Conservation (phyloP, 225 moss, liverwort and hornwort species). For the Marchantia polymorpha region DNA sequence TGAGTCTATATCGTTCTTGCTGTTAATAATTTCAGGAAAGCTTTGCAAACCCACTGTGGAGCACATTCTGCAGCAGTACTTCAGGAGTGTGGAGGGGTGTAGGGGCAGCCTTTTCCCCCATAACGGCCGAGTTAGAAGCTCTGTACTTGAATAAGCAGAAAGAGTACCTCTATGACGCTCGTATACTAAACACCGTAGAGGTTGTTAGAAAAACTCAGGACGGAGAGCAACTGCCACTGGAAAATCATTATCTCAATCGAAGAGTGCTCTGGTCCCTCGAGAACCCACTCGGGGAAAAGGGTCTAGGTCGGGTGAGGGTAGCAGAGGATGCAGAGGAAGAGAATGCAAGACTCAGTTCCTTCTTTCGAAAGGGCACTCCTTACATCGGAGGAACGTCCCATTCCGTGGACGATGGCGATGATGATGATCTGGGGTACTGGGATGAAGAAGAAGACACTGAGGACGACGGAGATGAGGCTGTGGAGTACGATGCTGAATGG, state of each 20-base stretch:
- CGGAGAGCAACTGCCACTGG: conserved; percentile 29
- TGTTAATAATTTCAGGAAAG: conserved; percentile 51
- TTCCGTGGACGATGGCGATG: conserved; percentile 6
- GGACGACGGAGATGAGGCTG: conserved; percentile 16
- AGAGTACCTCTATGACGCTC: conserved; percentile 70
- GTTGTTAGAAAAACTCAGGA: conserved; percentile 52
- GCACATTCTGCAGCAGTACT: conserved; percentile 78
- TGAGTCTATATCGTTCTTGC: not conserved
- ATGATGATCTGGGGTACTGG: conserved; percentile 36
- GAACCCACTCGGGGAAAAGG: conserved; percentile 47
- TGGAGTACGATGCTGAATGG: conserved; percentile 31
- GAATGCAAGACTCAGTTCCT: conserved; percentile 10
- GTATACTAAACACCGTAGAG: conserved; percentile 65
- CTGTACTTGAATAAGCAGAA: conserved; percentile 60
- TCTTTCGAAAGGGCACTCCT: conserved; percentile 11
- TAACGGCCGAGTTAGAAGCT: conserved; percentile 85
- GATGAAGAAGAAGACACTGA: conserved; percentile 34
- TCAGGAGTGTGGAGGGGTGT: conserved; percentile 95
- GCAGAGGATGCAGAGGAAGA: conserved; percentile 21
- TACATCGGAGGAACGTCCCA: conserved; percentile 8
- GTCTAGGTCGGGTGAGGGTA: conserved; percentile 8
- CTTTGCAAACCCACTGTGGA: conserved; percentile 64
- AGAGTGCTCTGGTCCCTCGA: conserved; percentile 75
- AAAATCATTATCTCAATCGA: conserved; percentile 49
- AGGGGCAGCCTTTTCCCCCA: conserved; percentile 80